Evolutionary conservation across 2,329 filamentous ascomycete species (phyloP), one percentile per base, ranked within the genome.

Genomic region (Claviceps paspali): DNA sequence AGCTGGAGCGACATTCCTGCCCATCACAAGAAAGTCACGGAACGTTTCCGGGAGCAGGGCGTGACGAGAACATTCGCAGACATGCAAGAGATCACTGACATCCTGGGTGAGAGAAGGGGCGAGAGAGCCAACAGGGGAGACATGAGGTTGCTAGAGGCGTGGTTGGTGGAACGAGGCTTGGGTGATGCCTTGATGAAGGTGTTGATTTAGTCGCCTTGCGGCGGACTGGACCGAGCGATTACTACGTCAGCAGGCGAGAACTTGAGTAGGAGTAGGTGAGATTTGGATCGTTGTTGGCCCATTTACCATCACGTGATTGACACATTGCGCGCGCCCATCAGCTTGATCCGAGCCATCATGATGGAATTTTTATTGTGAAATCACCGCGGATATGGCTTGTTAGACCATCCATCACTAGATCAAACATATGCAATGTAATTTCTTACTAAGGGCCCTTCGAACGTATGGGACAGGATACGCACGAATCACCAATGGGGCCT

Each of bases 1-100:
- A 73, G 68, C 37, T 76, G 73, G 73, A 66, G 70, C 0, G 72
- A 76, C 49, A 76, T 76, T 5, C 73, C 73, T 0, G 61, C 68
- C 14, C 63, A 73, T 40, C 73, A 76, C 43, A 76, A 76, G 45
- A 76, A 76, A 45, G 71, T 76, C 27, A 73, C 66, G 48, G 73
- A 76, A 54, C 52, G 67, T 8, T 63, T 62, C 39, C 50, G 68
- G 1, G 67, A 73, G 1, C 1, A 23, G 1, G 49, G 47, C 2
- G 41, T 56, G 11, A 35, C 41, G 22, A 54, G 67, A 15, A 64
- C 12, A 8, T 38, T 38, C 15, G 3, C 11, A 12, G 29, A 38
- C 15, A 38, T 63, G 3, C 68, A 79, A 18, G 68, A 74, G 44
- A 72, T 77, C 24, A 72, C 69, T 2, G 67, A 68, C 36, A 42